phyloP scores from a whole-genome alignment of 352 stramenopile species.

The Pythium coloratum region DNA sequence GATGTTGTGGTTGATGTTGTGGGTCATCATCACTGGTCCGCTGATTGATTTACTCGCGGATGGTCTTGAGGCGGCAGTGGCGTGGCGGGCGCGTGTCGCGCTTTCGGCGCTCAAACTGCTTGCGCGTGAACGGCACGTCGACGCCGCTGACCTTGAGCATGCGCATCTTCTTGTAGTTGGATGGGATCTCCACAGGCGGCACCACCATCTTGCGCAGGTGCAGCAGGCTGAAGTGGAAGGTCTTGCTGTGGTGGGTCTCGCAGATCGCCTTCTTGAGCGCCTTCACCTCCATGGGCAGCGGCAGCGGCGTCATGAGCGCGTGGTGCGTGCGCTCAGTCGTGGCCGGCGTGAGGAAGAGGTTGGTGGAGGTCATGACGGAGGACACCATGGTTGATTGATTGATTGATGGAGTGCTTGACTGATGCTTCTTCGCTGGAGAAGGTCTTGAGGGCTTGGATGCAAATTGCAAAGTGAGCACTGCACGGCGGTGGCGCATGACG shows the following conservation, averaged over 20 bases:
- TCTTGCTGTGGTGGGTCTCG: constrained; percentile 20
- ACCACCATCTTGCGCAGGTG: constrained; percentile 52
- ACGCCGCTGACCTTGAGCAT: constrained; percentile 38
- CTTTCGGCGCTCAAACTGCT: constrained; percentile 59
- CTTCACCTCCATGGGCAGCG: constrained; percentile 36
- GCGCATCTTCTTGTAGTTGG: constrained; percentile 33
- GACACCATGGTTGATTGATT: constrained; percentile 13
- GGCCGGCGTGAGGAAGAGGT: constrained; percentile 13
- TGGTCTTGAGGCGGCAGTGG: constrained; percentile 22
- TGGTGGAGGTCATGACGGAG: constrained; percentile 16
- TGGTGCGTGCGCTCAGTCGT: constrained; percentile 1
- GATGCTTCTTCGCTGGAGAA: background rate
- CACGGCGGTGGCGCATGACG: background rate
- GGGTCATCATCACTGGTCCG: background rate
- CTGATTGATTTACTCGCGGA: constrained; percentile 17
- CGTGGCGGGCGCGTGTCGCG: constrained; percentile 8
- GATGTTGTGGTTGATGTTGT: constrained; percentile 2
- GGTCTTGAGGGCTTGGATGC: background rate
- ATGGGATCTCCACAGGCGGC: constrained; percentile 50
- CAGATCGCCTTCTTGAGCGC: constrained; percentile 50
- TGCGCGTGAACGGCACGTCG: constrained; percentile 54
- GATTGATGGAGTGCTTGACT: background rate
- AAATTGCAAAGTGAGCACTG: constrained; percentile 10
- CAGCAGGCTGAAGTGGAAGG: constrained; percentile 38
- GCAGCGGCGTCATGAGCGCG: background rate